Evolutionary conservation across 805 yeast species (phyloP).

Genomic region (Henningerozyma blattae): DNA sequence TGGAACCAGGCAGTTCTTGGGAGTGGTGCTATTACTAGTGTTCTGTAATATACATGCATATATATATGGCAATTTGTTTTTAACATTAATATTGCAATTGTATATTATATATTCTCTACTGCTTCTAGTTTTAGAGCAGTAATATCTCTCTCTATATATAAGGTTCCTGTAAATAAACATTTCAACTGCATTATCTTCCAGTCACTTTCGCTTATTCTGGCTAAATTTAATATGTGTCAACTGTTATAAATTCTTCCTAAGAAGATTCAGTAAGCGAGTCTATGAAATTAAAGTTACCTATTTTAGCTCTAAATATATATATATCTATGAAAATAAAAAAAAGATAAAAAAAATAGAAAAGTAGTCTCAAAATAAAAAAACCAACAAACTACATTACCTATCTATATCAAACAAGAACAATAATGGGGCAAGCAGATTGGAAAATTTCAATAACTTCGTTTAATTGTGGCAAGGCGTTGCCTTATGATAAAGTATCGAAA

Average conservation of each 20-base stretch:
- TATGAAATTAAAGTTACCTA: too few species aligned
- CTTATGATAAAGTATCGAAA: slow-evolving; percentile 25
- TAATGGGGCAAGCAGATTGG: slow-evolving; percentile 9
- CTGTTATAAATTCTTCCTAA: too few species aligned
- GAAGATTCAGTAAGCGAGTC: too few species aligned
- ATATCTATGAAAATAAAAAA: slow-evolving; percentile 1
- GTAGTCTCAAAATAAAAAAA: neutral
- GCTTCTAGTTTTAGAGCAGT: neutral
- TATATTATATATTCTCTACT: too few species aligned
- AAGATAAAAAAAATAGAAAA: neutral
- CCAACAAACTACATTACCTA: neutral
- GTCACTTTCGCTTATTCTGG: too few species aligned
- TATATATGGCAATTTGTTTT: too few species aligned
- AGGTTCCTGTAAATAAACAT: too few species aligned
- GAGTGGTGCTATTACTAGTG: slow-evolving; percentile 28
- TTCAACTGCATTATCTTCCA: too few species aligned
- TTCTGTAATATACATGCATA: neutral
- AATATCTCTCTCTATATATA: too few species aligned
- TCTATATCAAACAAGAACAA: neutral
- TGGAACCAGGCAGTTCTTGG: slow-evolving; percentile 58
- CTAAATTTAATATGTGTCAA: too few species aligned
- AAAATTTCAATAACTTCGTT: slow-evolving; percentile 29
- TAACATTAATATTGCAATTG: too few species aligned
- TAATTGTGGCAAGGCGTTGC: slow-evolving; percentile 41
- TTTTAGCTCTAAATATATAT: too few species aligned